Evolutionary conservation across 2,329 filamentous ascomycete genomes (phyloP).

Genomic region (Endothia cerciana): DNA sequence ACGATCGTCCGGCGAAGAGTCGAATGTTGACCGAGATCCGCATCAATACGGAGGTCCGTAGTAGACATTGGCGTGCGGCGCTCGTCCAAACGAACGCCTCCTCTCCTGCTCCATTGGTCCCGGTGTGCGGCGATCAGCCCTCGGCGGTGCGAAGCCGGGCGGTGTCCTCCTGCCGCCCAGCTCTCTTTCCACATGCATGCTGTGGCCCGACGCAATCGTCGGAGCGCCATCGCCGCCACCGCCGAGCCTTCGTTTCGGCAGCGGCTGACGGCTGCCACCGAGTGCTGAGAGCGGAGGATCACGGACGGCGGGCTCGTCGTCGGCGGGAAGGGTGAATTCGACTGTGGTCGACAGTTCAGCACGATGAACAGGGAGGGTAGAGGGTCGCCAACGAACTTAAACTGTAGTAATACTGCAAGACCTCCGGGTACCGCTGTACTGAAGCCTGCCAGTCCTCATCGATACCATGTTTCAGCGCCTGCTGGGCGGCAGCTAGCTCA

Average conservation of each 20-base stretch:
- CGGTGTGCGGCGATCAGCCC: constrained; percentile 45
- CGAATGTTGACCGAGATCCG: neutral
- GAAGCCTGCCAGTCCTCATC: constrained; percentile 79
- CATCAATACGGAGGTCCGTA: constrained; percentile 26
- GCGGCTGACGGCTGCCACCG: constrained; percentile 49
- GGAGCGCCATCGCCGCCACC: constrained; percentile 21
- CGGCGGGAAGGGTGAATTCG: constrained; percentile 65
- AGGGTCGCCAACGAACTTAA: constrained; percentile 41
- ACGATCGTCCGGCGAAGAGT: neutral
- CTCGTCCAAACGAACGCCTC: constrained; percentile 32
- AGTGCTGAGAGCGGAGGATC: constrained; percentile 63
- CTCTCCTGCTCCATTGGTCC: constrained; percentile 35
- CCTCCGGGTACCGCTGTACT: constrained; percentile 77
- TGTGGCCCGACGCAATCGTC: constrained; percentile 43
- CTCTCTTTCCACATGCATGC: constrained; percentile 40
- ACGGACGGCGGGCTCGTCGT: constrained; percentile 62
- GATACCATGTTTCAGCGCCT: constrained; percentile 71
- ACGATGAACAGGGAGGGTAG: neutral
- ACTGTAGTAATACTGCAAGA: constrained; percentile 80
- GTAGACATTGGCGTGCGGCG: constrained; percentile 34
- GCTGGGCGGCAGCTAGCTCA: constrained; percentile 67
- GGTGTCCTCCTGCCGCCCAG: constrained; percentile 43
- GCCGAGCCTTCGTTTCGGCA: constrained; percentile 44
- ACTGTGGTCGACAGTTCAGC: constrained; percentile 43
- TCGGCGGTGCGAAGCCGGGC: constrained; percentile 34